phyloP scores from a whole-genome alignment of 805 yeast genomes.

The Starmerella gropengiesseri region DNA sequence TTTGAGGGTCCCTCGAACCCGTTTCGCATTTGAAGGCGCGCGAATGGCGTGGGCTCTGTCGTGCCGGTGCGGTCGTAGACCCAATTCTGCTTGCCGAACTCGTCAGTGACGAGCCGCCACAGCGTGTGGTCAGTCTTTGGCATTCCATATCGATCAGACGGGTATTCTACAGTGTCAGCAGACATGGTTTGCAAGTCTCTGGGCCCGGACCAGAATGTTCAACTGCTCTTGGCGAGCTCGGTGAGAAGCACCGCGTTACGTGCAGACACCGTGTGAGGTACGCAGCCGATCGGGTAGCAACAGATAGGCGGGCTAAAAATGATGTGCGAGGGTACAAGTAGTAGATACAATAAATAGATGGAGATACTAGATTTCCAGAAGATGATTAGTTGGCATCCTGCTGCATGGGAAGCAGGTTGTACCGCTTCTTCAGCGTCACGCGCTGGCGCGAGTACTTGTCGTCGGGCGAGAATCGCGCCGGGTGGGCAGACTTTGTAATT shows the following conservation, averaged over 20 bases:
- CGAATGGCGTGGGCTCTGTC: slow-evolving; percentile 29
- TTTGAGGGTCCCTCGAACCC: slow-evolving; percentile 21
- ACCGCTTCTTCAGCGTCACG: slow-evolving; percentile 95
- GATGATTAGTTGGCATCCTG: slow-evolving; percentile 30
- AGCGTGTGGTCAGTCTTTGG: slow-evolving; percentile 54
- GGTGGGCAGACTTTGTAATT: slow-evolving; percentile 97
- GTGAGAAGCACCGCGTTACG: no score
- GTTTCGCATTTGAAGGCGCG: slow-evolving; percentile 25
- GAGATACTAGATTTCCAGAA: neutral
- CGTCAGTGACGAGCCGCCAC: slow-evolving; percentile 68
- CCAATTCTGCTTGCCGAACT: slow-evolving; percentile 76
- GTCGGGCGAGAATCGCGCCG: slow-evolving; percentile 99
- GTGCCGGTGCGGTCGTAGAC: slow-evolving; percentile 39
- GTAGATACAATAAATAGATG: neutral
- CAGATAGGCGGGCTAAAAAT: no score
- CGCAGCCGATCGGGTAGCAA: no score
- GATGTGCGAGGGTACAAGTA: no score
- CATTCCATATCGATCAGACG: slow-evolving; percentile 59
- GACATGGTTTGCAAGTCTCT: no score
- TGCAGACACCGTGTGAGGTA: no score
- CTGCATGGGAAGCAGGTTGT: slow-evolving; percentile 75
- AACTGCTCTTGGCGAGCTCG: no score
- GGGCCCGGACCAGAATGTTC: no score
- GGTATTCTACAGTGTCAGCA: slow-evolving; percentile 14
- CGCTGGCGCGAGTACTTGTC: slow-evolving; percentile 99